Percentiles rank a stretch among this genome's conserved stretches.
These are phyloP conservation scores for Ustilago cynodontis DNA, from an alignment of 1,284 basidiomycete species.

Conservation along the genomic window DNA sequence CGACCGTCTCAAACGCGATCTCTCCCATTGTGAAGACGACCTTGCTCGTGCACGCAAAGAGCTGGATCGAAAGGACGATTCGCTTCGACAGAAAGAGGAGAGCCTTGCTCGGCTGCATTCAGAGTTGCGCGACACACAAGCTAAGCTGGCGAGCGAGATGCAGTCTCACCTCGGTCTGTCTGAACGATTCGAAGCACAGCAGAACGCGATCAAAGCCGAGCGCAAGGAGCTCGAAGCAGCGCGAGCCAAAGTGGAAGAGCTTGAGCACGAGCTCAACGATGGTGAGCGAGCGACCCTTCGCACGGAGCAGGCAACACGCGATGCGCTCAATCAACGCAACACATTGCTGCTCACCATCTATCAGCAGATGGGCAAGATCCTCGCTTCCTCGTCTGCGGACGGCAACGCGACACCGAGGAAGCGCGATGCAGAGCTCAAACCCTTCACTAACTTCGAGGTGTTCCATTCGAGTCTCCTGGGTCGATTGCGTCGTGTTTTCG, in stretches of 20 bases:
- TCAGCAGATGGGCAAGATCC: slow-evolving; percentile 93
- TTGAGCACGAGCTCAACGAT: slow-evolving; percentile 85
- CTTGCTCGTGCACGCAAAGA: slow-evolving; percentile 81
- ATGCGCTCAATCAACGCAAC: slow-evolving; percentile 91
- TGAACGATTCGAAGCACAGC: slow-evolving; percentile 66
- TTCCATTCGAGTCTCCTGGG: slow-evolving; percentile 96
- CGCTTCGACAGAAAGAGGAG: slow-evolving; percentile 78
- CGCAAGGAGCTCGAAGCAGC: slow-evolving; percentile 53
- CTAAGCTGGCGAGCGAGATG: slow-evolving; percentile 62
- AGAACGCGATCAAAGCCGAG: slow-evolving; percentile 44
- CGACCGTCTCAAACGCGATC: slow-evolving; percentile 86
- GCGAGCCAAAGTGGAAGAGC: slow-evolving; percentile 72
- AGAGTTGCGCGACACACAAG: slow-evolving; percentile 58
- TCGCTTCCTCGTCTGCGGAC: slow-evolving; percentile 72
- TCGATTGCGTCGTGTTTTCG: slow-evolving; percentile 83
- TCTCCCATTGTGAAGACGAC: slow-evolving; percentile 84
- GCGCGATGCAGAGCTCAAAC: slow-evolving; percentile 80
- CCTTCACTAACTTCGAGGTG: slow-evolving; percentile 90
- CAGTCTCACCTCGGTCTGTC: slow-evolving; percentile 58
- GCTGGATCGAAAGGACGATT: slow-evolving; percentile 77
- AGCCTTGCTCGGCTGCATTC: slow-evolving; percentile 75
- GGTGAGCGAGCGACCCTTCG: slow-evolving; percentile 81
- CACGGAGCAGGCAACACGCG: slow-evolving; percentile 83
- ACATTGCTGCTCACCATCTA: slow-evolving; percentile 90
- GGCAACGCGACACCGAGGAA: slow-evolving; percentile 70